These are phyloP conservation scores for Sclerotinia borealis DNA, from an alignment of 2,329 filamentous ascomycete genomes.

Conservation along the genomic window DNA sequence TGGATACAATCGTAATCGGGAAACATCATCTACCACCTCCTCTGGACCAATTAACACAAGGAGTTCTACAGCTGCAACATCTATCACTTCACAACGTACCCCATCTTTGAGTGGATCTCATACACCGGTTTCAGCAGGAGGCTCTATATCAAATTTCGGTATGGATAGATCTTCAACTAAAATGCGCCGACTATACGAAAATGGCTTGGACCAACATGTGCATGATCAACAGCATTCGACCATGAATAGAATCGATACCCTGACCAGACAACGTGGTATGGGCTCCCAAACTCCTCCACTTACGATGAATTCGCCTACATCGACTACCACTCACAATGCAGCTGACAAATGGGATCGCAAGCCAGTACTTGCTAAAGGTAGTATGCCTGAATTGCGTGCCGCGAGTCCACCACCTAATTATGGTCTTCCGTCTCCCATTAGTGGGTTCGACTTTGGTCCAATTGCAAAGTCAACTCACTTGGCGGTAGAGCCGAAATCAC, in stretches of 20 bases:
- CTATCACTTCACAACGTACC: slow-evolving; percentile 67
- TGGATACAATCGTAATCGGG: slow-evolving; percentile 68
- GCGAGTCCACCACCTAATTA: slow-evolving; percentile 39
- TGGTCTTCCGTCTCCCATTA: slow-evolving; percentile 36
- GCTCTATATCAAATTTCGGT: slow-evolving; percentile 37
- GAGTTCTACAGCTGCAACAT: slow-evolving; percentile 83
- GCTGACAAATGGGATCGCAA: slow-evolving; percentile 45
- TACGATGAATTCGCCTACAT: slow-evolving; percentile 24
- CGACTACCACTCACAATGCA: slow-evolving; percentile 33
- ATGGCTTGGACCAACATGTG: slow-evolving; percentile 70
- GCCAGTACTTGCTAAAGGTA: slow-evolving; percentile 49
- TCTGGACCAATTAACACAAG: slow-evolving; percentile 58
- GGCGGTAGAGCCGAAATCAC: slow-evolving; percentile 31
- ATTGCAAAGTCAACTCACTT: slow-evolving; percentile 29
- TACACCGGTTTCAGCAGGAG: slow-evolving; percentile 32
- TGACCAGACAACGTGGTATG: slow-evolving; percentile 54
- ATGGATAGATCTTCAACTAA: slow-evolving; percentile 64
- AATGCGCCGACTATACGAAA: slow-evolving; percentile 73
- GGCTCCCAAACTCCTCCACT: slow-evolving; percentile 27
- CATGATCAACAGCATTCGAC: slow-evolving; percentile 75
- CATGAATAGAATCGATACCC: slow-evolving; percentile 71
- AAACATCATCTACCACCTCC: slow-evolving; percentile 78
- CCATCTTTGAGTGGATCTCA: slow-evolving; percentile 48
- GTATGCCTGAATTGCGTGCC: slow-evolving; percentile 62
- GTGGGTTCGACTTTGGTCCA: slow-evolving; percentile 33